Percentiles rank a stretch among this genome's conserved stretches.
Evolutionary conservation across 805 yeast species (phyloP).

Genomic region (Nakazawaea sp.): DNA sequence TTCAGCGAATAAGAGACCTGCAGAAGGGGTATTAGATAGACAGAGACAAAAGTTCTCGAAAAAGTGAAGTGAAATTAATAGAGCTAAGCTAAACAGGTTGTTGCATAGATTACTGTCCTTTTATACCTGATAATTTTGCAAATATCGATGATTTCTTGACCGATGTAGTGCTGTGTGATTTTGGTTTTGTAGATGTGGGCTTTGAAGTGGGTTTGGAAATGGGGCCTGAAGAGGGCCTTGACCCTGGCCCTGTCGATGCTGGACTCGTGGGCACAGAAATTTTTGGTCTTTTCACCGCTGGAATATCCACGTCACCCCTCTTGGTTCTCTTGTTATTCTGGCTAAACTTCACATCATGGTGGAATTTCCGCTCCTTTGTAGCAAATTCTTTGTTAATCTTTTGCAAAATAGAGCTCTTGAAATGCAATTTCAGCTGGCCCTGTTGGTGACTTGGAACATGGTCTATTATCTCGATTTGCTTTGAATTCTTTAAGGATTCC

Average conservation of each 20-base stretch:
- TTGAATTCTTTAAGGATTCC: conserved; percentile 31
- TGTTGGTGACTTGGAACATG: conserved; percentile 15
- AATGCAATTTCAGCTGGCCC: conserved; percentile 11
- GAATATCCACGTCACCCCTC: no score
- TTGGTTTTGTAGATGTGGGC: neutral
- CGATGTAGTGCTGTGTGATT: neutral
- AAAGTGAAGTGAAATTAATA: neutral
- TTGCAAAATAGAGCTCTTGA: conserved; percentile 22
- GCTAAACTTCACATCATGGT: conserved; percentile 11
- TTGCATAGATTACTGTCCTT: conserved; percentile 5
- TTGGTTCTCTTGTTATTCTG: conserved; percentile 11
- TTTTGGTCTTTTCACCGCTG: no score
- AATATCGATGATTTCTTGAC: conserved; percentile 1
- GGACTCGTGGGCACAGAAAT: no score
- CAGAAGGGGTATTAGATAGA: conserved; percentile 14
- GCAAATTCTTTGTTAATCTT: conserved; percentile 23
- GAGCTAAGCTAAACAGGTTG: no score
- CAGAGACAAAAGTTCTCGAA: conserved; percentile 12
- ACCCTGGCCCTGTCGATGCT: no score
- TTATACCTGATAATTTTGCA: conserved; percentile 6
- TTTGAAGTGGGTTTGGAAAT: neutral
- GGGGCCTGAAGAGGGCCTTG: neutral
- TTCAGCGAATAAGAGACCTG: conserved; percentile 16
- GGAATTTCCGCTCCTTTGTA: conserved; percentile 16
- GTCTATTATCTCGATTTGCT: conserved; percentile 28